phyloP scores from a whole-genome alignment of 164 flowering plant genomes.

The Pachysandra terminalis region DNA sequence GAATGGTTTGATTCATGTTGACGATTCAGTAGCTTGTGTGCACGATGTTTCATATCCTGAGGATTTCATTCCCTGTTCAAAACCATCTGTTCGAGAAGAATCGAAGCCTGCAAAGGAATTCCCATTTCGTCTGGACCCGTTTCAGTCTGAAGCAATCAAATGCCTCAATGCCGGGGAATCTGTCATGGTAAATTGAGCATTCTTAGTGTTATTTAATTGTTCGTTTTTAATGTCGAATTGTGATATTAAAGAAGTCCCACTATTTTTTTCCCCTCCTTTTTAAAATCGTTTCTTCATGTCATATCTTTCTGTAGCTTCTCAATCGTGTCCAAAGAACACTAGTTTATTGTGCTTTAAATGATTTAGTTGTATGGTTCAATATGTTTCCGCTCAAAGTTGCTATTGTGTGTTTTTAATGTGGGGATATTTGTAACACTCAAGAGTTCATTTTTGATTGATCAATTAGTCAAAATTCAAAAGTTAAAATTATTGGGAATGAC shows the following conservation, averaged over 20 bases:
- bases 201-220: neutral
- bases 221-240: no score
- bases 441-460: no score
- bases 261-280: no score
- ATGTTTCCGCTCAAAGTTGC: no score
- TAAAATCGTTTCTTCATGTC: no score
- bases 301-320: no score
- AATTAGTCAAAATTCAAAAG: no score
- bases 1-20: slow-evolving; percentile 17
- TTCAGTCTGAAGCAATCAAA: slow-evolving; percentile 83
- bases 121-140: slow-evolving; percentile 81
- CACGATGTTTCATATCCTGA: slow-evolving; percentile 90
- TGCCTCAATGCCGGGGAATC: slow-evolving; percentile 86
- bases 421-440: no score
- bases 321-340: neutral
- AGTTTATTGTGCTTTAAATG: neutral
- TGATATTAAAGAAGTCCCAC: no score
- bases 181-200: slow-evolving; percentile 59
- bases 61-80: slow-evolving; percentile 32
- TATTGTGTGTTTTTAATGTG: no score
- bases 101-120: slow-evolving; percentile 75
- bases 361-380: no score
- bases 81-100: slow-evolving; percentile 8
- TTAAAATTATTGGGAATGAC: no score
- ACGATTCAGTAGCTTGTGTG: slow-evolving; percentile 56